Conservation (phyloP, 2,329 filamentous ascomycete genomes). For the Ceratocystis alfenasii region DNA sequence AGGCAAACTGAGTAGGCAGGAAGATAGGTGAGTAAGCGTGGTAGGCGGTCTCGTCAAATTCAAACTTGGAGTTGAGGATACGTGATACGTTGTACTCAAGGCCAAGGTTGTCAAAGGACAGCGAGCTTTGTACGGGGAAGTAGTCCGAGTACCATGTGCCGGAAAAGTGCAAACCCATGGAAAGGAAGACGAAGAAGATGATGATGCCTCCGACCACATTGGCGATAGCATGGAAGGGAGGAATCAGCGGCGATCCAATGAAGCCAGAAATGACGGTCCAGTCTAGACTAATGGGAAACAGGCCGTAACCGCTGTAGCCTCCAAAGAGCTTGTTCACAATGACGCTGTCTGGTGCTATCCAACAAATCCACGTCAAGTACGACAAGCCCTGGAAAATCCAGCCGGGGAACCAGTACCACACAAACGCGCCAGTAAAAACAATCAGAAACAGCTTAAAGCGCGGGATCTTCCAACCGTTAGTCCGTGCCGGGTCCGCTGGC, state of each 20-base stretch:
- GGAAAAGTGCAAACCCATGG: constrained; percentile 38
- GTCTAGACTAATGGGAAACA: constrained; percentile 55
- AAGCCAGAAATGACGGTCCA: constrained; percentile 51
- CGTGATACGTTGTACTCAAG: constrained; percentile 38
- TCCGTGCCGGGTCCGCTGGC: constrained; percentile 38
- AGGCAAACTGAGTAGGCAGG: constrained; percentile 48
- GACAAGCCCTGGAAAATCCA: constrained; percentile 52
- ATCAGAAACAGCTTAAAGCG: constrained; percentile 47
- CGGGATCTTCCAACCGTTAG: constrained; percentile 47
- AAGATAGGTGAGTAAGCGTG: constrained; percentile 48
- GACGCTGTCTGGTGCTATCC: constrained; percentile 50
- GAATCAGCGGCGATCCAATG: constrained; percentile 44
- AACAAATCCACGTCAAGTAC: constrained; percentile 49
- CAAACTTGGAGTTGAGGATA: constrained; percentile 39
- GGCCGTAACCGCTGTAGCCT: constrained; percentile 46
- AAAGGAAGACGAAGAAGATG: constrained; percentile 36
- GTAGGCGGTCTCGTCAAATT: constrained; percentile 42
- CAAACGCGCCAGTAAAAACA: constrained; percentile 39
- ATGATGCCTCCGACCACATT: constrained; percentile 46
- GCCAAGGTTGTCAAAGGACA: constrained; percentile 47
- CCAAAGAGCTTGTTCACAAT: constrained; percentile 56
- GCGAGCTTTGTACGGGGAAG: constrained; percentile 43
- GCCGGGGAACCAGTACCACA: constrained; percentile 52
- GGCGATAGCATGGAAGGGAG: constrained; percentile 47
- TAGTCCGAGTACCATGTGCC: constrained; percentile 40